Percentiles rank a stretch among this genome's conserved stretches.
Evolutionary conservation across 768 basidiomycete genomes (phyloP).

Genomic region (Hemileccinum rubropunctum): DNA sequence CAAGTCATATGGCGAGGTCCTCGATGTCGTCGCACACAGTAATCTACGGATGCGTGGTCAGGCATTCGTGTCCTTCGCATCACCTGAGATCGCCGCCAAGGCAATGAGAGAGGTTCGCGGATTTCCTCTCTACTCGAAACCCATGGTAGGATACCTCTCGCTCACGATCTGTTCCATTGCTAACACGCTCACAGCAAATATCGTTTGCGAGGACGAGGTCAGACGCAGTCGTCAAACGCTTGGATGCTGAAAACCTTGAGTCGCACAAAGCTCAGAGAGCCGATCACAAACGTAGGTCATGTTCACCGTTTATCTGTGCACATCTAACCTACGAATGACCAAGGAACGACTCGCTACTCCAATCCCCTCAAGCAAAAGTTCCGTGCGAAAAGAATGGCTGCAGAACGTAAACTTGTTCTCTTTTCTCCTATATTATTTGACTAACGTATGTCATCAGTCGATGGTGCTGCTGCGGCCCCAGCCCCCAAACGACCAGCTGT

Average conservation of each 20-base stretch:
- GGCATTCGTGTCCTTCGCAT: conserved; percentile 92
- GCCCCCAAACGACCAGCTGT: conserved; percentile 78
- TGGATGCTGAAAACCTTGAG: conserved; percentile 67
- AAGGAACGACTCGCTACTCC: conserved; percentile 79
- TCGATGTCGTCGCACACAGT: conserved; percentile 92
- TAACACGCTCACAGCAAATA: conserved; percentile 69
- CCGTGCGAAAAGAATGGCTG: conserved; percentile 74
- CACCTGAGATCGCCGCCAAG: conserved; percentile 76
- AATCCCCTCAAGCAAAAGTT: conserved; percentile 91
- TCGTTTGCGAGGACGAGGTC: conserved; percentile 87
- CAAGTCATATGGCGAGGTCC: conserved; percentile 88
- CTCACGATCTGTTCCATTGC: not conserved
- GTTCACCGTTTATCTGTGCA: not conserved
- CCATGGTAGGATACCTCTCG: conserved; percentile 66
- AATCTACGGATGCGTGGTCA: conserved; percentile 98
- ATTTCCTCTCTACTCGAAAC: conserved; percentile 94
- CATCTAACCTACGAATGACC: not conserved
- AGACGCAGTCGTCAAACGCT: conserved; percentile 81
- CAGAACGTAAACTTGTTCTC: conserved; percentile 54
- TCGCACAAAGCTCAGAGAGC: conserved; percentile 69
- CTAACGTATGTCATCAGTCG: conserved; percentile 44
- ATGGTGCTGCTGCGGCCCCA: conserved; percentile 63
- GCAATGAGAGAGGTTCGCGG: conserved; percentile 91
- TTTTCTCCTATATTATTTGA: conserved; percentile 2
- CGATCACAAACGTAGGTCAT: conserved; percentile 78